phyloP scores from a whole-genome alignment of 495 filamentous ascomycete genomes.

The Aspergillus biplanus region DNA sequence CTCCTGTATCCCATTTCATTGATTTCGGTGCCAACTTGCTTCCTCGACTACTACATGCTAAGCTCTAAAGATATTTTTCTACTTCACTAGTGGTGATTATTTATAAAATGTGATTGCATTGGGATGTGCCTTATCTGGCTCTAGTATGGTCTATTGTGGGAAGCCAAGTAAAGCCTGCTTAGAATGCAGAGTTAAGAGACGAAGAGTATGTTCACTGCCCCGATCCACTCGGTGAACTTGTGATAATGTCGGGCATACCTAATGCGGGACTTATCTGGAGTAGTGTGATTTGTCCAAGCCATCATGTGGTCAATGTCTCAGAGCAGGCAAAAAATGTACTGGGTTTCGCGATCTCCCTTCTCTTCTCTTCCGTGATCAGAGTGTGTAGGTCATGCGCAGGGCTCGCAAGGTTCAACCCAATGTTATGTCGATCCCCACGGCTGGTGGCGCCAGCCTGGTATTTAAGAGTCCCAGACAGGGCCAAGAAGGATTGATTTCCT shows the following conservation, averaged over 20 bases:
- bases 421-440: background rate
- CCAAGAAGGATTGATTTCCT: background rate
- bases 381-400: background rate
- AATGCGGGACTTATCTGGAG: background rate
- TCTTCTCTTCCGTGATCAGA: background rate
- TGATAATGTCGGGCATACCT: background rate
- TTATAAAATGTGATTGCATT: background rate
- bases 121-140: background rate
- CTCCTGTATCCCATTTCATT: background rate
- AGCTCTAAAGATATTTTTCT: too few species aligned
- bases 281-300: background rate
- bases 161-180: background rate
- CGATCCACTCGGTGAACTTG: too few species aligned
- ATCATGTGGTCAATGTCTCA: background rate
- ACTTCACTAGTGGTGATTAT: too few species aligned
- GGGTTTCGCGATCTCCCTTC: background rate
- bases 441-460: background rate
- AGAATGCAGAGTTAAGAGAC: background rate
- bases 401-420: background rate
- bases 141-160: background rate
- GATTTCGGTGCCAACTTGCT: background rate
- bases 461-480: background rate
- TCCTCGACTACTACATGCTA: background rate
- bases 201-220: background rate
- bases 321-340: background rate